Evolutionary conservation across 1,284 basidiomycete genomes (phyloP).

Genomic region (Puccinia novopanici): DNA sequence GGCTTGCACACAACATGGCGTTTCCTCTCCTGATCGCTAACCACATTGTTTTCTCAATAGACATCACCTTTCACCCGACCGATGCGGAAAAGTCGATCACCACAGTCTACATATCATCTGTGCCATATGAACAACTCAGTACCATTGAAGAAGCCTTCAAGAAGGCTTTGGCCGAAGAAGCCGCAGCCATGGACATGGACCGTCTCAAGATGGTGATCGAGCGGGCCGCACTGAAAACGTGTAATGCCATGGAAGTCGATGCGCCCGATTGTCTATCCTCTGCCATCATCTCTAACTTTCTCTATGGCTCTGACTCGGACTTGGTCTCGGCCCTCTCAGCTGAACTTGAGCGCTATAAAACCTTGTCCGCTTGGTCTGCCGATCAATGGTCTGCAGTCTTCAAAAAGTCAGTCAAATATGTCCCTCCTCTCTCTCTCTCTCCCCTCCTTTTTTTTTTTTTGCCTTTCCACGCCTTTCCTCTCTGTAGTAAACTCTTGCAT

Average conservation of each 20-base stretch:
- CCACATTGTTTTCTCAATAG: slow-evolving; percentile 62
- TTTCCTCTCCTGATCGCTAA: slow-evolving; percentile 13
- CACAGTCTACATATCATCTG: slow-evolving; percentile 76
- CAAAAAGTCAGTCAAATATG: slow-evolving; percentile 70
- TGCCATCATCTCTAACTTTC: slow-evolving; percentile 58
- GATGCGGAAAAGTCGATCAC: slow-evolving; percentile 73
- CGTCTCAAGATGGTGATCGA: slow-evolving; percentile 85
- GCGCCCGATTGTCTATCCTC: slow-evolving; percentile 59
- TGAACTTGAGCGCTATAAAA: slow-evolving; percentile 56
- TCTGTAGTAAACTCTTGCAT: background rate
- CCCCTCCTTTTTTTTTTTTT: no score
- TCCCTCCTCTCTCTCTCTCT: no score
- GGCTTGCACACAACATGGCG: slow-evolving; percentile 54
- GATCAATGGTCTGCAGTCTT: slow-evolving; percentile 80
- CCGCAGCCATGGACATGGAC: slow-evolving; percentile 84
- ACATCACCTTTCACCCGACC: slow-evolving; percentile 80
- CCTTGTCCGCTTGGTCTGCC: slow-evolving; percentile 66
- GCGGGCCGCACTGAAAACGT: slow-evolving; percentile 60
- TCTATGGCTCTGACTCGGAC: slow-evolving; percentile 54
- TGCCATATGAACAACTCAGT: slow-evolving; percentile 77
- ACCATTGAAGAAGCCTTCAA: slow-evolving; percentile 72
- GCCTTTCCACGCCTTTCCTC: background rate
- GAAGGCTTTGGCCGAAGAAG: slow-evolving; percentile 69
- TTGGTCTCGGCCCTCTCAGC: slow-evolving; percentile 53
- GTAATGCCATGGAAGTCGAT: slow-evolving; percentile 61